Conservation (phyloP, 108 stramenopile species). For the Cyclostephanos tholiformis region DNA sequence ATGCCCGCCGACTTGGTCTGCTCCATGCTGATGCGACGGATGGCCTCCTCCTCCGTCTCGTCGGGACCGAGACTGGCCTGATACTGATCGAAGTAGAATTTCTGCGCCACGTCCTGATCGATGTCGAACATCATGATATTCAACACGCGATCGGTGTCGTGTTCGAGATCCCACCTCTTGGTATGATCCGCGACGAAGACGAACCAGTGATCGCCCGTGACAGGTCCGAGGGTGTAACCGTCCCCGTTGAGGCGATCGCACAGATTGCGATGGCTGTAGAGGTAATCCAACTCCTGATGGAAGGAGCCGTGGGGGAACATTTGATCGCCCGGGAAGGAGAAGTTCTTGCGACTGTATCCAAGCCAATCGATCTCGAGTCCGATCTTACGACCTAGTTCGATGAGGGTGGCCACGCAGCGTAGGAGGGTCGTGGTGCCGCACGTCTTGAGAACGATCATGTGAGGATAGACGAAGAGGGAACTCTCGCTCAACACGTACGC, state of each 20-base stretch:
- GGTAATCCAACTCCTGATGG: conserved; percentile 92
- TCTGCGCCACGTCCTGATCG: conserved; percentile 82
- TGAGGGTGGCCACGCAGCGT: conserved; percentile 90
- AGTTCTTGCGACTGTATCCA: conserved; percentile 99
- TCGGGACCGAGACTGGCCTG: conserved; percentile 56
- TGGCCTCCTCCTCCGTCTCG: conserved; percentile 82
- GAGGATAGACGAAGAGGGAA: conserved; percentile 97
- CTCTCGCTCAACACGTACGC: conserved; percentile 97
- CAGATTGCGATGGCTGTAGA: conserved; percentile 85
- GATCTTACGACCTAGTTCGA: conserved; percentile 86
- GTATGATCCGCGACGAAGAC: conserved; percentile 99
- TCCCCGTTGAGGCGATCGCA: conserved; percentile 91
- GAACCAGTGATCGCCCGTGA: conserved; percentile 99
- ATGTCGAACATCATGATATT: conserved; percentile 99
- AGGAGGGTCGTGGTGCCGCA: conserved; percentile 99
- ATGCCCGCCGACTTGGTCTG: conserved; percentile 87
- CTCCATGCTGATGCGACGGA: conserved; percentile 73
- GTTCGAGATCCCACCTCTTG: conserved; percentile 69
- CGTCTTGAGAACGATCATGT: conserved; percentile 99
- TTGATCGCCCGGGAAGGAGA: conserved; percentile 95
- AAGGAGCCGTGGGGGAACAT: conserved; percentile 90
- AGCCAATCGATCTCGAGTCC: conserved; percentile 98
- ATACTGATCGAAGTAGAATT: conserved; percentile 88
- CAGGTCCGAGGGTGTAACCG: conserved; percentile 98
- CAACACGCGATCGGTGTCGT: conserved; percentile 94